Percentiles rank a stretch among this genome's conserved stretches.
phyloP scores from a whole-genome alignment of 78 protist genomes.

The Protostelium mycophagum region DNA sequence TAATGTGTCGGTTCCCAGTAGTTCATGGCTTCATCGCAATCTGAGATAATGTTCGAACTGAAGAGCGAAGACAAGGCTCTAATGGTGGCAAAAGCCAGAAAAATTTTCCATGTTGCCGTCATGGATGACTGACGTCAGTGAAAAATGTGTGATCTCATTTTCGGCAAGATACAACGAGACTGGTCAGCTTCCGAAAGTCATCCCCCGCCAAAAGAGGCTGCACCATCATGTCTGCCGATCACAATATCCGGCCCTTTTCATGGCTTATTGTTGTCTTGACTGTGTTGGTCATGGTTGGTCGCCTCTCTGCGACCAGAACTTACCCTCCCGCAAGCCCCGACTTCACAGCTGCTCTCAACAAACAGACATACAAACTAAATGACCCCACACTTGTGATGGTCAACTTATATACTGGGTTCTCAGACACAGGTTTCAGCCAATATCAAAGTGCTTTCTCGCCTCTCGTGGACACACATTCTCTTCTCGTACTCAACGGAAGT shows the following conservation, averaged over 20 bases:
- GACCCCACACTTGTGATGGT: neutral
- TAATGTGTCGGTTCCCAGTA: slow-evolving; percentile 93
- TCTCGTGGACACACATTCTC: neutral
- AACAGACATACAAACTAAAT: neutral
- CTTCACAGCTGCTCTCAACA: neutral
- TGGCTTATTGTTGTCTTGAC: too few relatives aligned
- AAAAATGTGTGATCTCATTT: too few relatives aligned
- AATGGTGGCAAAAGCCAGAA: neutral
- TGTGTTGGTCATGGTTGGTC: too few relatives aligned
- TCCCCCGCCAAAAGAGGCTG: too few relatives aligned
- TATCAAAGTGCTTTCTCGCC: neutral
- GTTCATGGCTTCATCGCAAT: slow-evolving; percentile 93
- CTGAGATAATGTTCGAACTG: slow-evolving; percentile 49
- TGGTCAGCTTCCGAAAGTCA: too few relatives aligned
- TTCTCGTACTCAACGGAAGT: neutral
- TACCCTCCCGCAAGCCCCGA: neutral
- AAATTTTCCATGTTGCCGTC: too few relatives aligned
- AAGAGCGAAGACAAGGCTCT: neutral
- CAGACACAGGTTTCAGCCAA: neutral
- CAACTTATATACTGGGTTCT: neutral
- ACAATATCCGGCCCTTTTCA: too few relatives aligned
- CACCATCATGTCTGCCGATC: too few relatives aligned
- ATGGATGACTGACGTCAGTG: too few relatives aligned
- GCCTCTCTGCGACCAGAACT: neutral
- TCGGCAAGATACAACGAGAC: too few relatives aligned